Conservation (phyloP, 106 monocot species). For the Ottelia alismoides region DNA sequence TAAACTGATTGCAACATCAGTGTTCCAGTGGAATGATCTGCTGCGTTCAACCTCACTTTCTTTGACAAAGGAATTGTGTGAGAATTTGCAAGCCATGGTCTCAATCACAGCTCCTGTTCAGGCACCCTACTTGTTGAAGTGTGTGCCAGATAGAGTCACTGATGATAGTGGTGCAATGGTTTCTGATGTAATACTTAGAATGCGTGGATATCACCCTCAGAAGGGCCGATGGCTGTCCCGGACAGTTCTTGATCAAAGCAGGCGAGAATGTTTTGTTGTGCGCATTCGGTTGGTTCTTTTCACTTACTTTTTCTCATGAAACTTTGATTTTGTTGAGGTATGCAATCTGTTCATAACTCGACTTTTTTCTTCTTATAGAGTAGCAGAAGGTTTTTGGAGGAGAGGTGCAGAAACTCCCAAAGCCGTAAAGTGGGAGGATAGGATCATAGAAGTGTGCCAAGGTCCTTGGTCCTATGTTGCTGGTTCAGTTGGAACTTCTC, state of each 20-base stretch:
- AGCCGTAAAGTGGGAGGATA: constrained; percentile 68
- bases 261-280: constrained; percentile 83
- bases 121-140: constrained; percentile 81
- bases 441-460: constrained; percentile 72
- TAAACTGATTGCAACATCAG: constrained; percentile 31
- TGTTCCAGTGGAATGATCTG: constrained; percentile 78
- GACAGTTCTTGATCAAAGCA: constrained; percentile 68
- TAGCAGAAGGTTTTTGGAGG: constrained; percentile 95
- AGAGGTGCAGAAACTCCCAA: constrained; percentile 88
- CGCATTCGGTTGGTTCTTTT: constrained; percentile 34
- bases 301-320: not conserved
- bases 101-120: constrained; percentile 81
- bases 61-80: constrained; percentile 26
- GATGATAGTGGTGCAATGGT: constrained; percentile 93
- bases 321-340: constrained; percentile 2
- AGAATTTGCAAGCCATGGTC: constrained; percentile 30
- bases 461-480: constrained; percentile 90
- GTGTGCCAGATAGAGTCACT: constrained; percentile 91
- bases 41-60: constrained; percentile 41
- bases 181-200: constrained; percentile 78
- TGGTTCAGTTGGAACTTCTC: constrained; percentile 71
- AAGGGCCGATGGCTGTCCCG: constrained; percentile 86
- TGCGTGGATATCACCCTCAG: constrained; percentile 66
- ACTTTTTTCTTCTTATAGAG: constrained; percentile 24
- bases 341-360: not conserved